Conservation (phyloP, 2,329 filamentous ascomycete species). For the Phaeoacremonium minimum region DNA sequence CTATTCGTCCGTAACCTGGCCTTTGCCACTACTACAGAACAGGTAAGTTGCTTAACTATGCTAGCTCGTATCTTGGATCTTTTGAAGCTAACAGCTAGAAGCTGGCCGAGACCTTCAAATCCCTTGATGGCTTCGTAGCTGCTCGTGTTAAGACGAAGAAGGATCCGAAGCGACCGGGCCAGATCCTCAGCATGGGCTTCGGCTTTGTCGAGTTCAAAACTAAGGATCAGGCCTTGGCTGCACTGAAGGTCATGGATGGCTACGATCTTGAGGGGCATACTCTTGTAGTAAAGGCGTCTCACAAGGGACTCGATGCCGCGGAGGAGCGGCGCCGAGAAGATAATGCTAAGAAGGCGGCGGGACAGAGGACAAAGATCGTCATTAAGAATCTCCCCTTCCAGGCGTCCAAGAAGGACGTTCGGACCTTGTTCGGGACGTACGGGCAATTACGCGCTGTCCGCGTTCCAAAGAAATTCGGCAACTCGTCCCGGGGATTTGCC, state of each 20-base stretch:
- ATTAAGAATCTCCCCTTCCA: constrained; percentile 99
- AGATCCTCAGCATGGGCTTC: constrained; percentile 93
- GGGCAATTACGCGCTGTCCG: constrained; percentile 90
- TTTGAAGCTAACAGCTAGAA: too few relatives aligned
- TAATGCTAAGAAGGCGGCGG: constrained; percentile 72
- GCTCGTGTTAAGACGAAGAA: constrained; percentile 90
- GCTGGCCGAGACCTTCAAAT: constrained; percentile 72
- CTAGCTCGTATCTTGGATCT: too few relatives aligned
- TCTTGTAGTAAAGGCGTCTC: constrained; percentile 78
- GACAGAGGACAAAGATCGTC: constrained; percentile 83
- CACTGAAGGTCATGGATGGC: constrained; percentile 82
- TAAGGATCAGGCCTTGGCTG: constrained; percentile 73
- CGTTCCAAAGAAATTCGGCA: constrained; percentile 92
- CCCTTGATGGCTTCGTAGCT: constrained; percentile 82
- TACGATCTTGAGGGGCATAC: constrained; percentile 83
- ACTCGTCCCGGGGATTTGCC: constrained; percentile 83
- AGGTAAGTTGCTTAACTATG: too few relatives aligned
- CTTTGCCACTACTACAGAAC: constrained; percentile 81
- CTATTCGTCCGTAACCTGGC: constrained; percentile 92
- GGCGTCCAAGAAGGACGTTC: constrained; percentile 86
- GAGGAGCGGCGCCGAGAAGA: constrained; percentile 83
- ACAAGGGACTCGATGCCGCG: constrained; percentile 81
- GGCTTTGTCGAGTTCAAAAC: constrained; percentile 87
- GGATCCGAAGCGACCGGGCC: constrained; percentile 84
- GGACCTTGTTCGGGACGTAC: constrained; percentile 80